phyloP scores from a whole-genome alignment of 768 basidiomycete species.

The Amanita muscaria region DNA sequence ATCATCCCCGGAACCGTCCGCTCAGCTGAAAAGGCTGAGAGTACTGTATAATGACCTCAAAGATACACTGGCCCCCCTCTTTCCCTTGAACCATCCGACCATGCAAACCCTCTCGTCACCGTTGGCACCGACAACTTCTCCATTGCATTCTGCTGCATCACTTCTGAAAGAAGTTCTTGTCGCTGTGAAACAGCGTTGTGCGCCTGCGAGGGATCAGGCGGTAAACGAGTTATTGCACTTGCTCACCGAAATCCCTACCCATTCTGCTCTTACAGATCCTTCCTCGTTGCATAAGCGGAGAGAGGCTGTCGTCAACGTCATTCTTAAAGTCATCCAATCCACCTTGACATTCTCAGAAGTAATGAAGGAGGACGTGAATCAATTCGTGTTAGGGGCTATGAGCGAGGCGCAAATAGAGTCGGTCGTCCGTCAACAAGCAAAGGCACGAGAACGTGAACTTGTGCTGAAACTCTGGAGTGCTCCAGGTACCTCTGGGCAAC shows the following conservation, averaged over 20 bases:
- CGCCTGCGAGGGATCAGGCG: conserved; percentile 51
- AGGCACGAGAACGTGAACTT: conserved; percentile 42
- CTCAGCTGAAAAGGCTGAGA: conserved; percentile 52
- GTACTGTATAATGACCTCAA: conserved; percentile 46
- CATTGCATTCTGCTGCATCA: conserved; percentile 46
- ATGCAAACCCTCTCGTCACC: conserved; percentile 47
- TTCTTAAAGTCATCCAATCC: conserved; percentile 38
- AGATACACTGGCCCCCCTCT: conserved; percentile 42
- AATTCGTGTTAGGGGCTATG: conserved; percentile 58
- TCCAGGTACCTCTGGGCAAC: conserved; percentile 17
- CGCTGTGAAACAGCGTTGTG: conserved; percentile 52
- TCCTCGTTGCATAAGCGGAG: neutral
- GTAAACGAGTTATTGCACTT: conserved; percentile 35
- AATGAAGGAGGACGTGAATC: conserved; percentile 66
- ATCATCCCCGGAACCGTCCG: conserved; percentile 47
- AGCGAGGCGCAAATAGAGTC: conserved; percentile 48
- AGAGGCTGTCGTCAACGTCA: conserved; percentile 32
- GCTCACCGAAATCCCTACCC: conserved; percentile 17
- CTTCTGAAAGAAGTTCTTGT: conserved; percentile 46
- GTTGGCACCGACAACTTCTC: conserved; percentile 59
- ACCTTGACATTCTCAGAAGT: conserved; percentile 44
- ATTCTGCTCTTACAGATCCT: neutral
- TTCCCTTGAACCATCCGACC: conserved; percentile 45
- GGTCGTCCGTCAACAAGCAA: conserved; percentile 45
- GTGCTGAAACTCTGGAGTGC: conserved; percentile 43